Base-by-base conservation (phyloP, 202 grass and related monocot species). In the Zizania palustris region DNA sequence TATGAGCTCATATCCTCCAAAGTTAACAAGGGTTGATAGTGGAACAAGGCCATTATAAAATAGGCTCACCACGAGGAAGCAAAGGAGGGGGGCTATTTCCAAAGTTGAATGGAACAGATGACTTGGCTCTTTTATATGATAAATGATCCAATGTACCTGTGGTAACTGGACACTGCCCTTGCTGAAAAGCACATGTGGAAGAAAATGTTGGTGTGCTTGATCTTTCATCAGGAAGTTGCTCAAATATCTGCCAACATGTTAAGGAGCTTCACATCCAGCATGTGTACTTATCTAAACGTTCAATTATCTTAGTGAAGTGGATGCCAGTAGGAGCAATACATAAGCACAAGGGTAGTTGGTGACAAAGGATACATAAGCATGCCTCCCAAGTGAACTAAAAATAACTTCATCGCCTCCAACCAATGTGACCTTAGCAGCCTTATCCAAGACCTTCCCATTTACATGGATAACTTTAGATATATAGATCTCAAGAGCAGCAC, bases 331-430 rank as follows among this genome's bases (percentile, higher is more conserved):
- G 13, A 60, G 19, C n/a, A 61, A 69, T 51, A 78, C 13, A 75
- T 37, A 65, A 40, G 55, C 15, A 83, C 28, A 50, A 63, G 70
- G 9, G 39, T 49, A 74, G 55, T 45, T 62, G 51, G 35, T 49
- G 39, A 39, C 16, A 61, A 92, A 90, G 87, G 91, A 98, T 98
- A 95, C 96, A 75, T 95, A 98, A 85, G 89, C 80, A 81, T 95
- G 91, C 19, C 75, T 90, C 69, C 89, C 83, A 65, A 86, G 56
- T 55, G 82, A 88, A 87, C 71, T 81, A 71, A 98, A 98, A 83
- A 82, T 65, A 75, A 98, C 87, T 86, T 98, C 96, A 85, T 98
- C 96, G 22, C 96, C 96, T 76, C 89, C 89, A 37, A 33, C 45
- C 66, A 98, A 82, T 48, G 85, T 86, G 77, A 92, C 81, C 85